These are phyloP conservation scores for Suillus subalutaceus DNA, from an alignment of 768 basidiomycete genomes.

Conservation along the genomic window DNA sequence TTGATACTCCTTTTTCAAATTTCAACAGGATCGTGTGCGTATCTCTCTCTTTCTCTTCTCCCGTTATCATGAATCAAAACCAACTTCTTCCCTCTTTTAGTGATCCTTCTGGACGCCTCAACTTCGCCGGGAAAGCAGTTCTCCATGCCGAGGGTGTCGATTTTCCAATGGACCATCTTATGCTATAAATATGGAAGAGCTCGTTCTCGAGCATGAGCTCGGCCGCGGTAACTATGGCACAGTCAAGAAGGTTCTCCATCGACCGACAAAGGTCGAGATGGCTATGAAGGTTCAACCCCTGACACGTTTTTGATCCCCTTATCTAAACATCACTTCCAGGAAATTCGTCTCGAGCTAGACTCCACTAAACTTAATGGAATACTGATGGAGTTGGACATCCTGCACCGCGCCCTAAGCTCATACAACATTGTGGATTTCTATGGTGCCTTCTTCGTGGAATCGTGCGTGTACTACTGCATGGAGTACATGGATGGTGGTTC, in stretches of 20 bases:
- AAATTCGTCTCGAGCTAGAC: slow-evolving; percentile 96
- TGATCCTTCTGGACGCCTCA: slow-evolving; percentile 94
- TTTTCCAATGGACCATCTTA: slow-evolving; percentile 88
- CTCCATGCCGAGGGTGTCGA: slow-evolving; percentile 87
- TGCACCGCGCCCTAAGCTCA: slow-evolving; percentile 89
- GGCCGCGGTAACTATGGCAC: slow-evolving; percentile 98
- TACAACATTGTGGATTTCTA: slow-evolving; percentile 98
- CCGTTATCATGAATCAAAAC: slow-evolving; percentile 11
- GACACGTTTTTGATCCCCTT: slow-evolving; percentile 14
- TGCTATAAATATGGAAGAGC: slow-evolving; percentile 92
- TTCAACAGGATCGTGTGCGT: slow-evolving; percentile 93
- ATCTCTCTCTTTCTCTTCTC: slow-evolving; percentile 11
- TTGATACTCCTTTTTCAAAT: slow-evolving; percentile 85
- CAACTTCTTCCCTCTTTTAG: slow-evolving; percentile 41
- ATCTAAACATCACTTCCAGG: slow-evolving; percentile 50
- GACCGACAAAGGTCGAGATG: slow-evolving; percentile 94
- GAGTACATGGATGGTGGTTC: slow-evolving; percentile 99
- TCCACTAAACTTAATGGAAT: slow-evolving; percentile 92
- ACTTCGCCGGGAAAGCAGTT: slow-evolving; percentile 92
- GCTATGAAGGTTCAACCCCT: slow-evolving; percentile 87
- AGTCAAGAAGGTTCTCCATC: slow-evolving; percentile 93
- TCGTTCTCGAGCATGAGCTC: slow-evolving; percentile 89
- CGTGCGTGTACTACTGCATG: slow-evolving; percentile 99
- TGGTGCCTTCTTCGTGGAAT: slow-evolving; percentile 98
- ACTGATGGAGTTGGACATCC: slow-evolving; percentile 98